Percentiles rank a stretch among this genome's conserved stretches.
Evolutionary conservation across 345 rosid genomes (phyloP).

Genomic region (Rhodomyrtus tomentosa): DNA sequence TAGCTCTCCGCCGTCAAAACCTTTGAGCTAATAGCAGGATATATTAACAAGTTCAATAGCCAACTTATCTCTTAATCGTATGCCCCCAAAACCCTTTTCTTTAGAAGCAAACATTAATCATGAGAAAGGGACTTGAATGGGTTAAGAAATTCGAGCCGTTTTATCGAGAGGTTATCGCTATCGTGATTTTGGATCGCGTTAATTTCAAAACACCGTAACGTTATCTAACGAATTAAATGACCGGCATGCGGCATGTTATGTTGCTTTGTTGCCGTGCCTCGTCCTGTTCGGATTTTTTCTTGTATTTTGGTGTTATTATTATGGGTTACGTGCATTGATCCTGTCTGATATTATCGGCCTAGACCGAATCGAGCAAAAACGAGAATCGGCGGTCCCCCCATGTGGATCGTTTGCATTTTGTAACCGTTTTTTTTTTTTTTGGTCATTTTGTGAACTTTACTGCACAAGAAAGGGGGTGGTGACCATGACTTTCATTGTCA

Average conservation of each 20-base stretch:
- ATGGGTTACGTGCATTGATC: neutral
- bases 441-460: neutral
- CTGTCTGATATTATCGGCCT: neutral
- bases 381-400: neutral
- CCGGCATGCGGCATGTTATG: neutral
- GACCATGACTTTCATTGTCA: neutral
- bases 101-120: neutral
- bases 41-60: too few species aligned
- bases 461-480: neutral
- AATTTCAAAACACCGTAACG: neutral
- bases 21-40: too few species aligned
- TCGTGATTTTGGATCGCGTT: neutral
- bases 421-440: too few species aligned
- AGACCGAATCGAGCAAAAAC: neutral
- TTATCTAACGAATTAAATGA: neutral
- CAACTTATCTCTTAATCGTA: too few species aligned
- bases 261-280: neutral
- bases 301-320: neutral
- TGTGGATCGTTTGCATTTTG: neutral
- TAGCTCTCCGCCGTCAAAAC: too few species aligned
- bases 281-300: neutral
- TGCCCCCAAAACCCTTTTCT: neutral
- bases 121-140: neutral
- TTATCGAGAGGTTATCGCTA: too few species aligned
- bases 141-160: neutral